These are phyloP conservation scores for Cladosporium oxysporum DNA, from an alignment of 2,329 filamentous ascomycete genomes.

Conservation along the genomic window DNA sequence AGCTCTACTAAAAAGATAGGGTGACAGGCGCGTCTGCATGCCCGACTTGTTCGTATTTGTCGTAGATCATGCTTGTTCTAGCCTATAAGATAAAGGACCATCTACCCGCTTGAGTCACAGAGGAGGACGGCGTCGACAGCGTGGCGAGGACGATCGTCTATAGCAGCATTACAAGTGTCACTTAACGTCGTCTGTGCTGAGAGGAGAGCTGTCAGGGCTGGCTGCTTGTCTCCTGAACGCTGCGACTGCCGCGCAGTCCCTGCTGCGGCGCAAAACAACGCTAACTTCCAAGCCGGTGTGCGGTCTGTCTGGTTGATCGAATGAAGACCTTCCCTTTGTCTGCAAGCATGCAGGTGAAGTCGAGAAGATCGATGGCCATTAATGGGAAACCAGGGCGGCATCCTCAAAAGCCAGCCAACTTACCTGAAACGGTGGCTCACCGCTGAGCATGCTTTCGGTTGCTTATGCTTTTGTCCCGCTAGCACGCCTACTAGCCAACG, in stretches of 20 bases:
- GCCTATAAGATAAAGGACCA: not conserved
- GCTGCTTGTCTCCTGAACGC: not conserved
- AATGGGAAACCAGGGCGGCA: constrained; percentile 3
- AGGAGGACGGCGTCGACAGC: not conserved
- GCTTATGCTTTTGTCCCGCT: constrained; percentile 17
- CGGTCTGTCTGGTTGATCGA: not conserved
- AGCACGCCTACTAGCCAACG: constrained; percentile 15
- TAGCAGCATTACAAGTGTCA: not conserved
- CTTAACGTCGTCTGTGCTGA: not conserved
- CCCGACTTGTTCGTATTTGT: not conserved
- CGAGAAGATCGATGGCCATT: not conserved
- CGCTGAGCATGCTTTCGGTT: constrained; percentile 17
- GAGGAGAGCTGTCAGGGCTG: not conserved
- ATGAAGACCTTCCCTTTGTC: not conserved
- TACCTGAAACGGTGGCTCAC: constrained; percentile 20
- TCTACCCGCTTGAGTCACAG: not conserved
- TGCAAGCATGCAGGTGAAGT: constrained; percentile 16
- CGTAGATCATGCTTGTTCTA: not conserved
- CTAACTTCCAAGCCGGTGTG: not conserved
- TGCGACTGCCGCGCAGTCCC: not conserved
- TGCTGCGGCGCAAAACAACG: not conserved
- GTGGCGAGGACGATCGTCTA: not conserved
- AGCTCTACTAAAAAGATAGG: not conserved
- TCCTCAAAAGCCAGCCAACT: constrained; percentile 6
- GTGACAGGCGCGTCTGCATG: not conserved